Evolutionary conservation across 306 rosid species (phyloP), one percentile per base, ranked within the genome.

Genomic region (Datisca glomerata): DNA sequence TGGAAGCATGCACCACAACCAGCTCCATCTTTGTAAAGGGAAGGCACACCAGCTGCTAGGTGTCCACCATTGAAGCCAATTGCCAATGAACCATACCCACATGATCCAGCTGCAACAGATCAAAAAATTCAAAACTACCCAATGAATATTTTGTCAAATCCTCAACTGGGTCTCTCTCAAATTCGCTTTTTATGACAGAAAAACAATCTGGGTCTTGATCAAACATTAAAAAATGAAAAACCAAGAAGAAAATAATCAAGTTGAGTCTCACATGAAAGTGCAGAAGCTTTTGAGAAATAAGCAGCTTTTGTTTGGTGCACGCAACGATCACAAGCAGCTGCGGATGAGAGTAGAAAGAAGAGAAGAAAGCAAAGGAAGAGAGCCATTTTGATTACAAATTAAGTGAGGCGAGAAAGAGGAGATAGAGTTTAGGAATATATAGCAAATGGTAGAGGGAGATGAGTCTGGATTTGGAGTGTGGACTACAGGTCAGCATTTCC

Each of bases 1-100:
- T 80, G 92, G 57, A 77, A 84, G 41, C 98, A 89, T 0, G 93
- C 76, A 41, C 98, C 98, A 49, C 98, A 89, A 13, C 76, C 93
- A 7, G 81, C 86, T 52, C 98, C 98, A 18, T 72, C 28, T 45
- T 66, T 68, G 72, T 63, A 89, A 12, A 89, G 68, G 1, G 91
- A 42, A 59, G 86, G 41, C 46, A 66, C 80, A 18, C 54, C 89
- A 28, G 74, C 98, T 2, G 96, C 89, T 34, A 74, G 53, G 48
- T 66, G 55, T 41, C 81, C 94, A 29, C 65, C 61, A 27, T 65
- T 46, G 5, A 87, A 19, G 29, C 49, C 77, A 4, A 66, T 24
- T 8, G 93, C 87, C 24, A 77, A 52, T 6, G 79, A 66, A n/a
- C 80, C 89, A 65, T 83, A 89, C 29, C 81, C 95, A 77, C 97